Base-by-base conservation (phyloP, 2,329 filamentous ascomycete genomes). In the Penicillium sp. region DNA sequence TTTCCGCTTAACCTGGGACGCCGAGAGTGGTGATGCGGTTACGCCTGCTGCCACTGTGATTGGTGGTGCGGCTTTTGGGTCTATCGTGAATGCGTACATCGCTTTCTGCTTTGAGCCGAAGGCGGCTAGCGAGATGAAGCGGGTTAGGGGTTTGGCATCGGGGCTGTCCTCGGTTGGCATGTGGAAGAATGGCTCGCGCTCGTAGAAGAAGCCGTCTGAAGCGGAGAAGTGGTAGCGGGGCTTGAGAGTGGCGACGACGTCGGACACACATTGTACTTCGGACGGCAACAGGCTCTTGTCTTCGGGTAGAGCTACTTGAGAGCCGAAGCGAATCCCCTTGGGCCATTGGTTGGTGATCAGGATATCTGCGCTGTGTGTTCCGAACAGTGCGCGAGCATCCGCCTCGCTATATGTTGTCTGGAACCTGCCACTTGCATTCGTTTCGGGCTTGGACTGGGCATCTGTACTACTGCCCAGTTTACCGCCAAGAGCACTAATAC, bases 141-240 rank as follows among this genome's bases (percentile, higher is more conserved):
- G 83, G 1, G 93, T 97, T 8, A 95, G 71, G 1, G 77, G 73
- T 56, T 79, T 78, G 20, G 76, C 71, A 49, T 84, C 78, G 6
- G 80, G 77, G 8, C 73, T 71, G 33, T 78, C 77, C 29, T 75
- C 70, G 29, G 72, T 75, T 3, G 79, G 76, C 20, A 72, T 56
- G 66, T 95, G 86, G 63, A 93, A 84, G 74, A 96, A 98, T 0
- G 92, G 89, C 69, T 97, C 93, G 48, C 93, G 84, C 72, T 98
- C 92, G 67, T 86, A 97, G 71, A 88, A 92, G 61, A 84, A 84
- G 6, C 78, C 72, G 1, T 82, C 78, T 0, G 88, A 88, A 3
- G 81, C 77, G 1, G 88, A 83, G 63, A 97, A 84, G 68, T 97
- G 91, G 65, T 98, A 98, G 25, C 88, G 84, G n/a, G 93, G 93